Base-by-base conservation (phyloP, 2,329 filamentous ascomycete species). In the Aureobasidium subglaciale region DNA sequence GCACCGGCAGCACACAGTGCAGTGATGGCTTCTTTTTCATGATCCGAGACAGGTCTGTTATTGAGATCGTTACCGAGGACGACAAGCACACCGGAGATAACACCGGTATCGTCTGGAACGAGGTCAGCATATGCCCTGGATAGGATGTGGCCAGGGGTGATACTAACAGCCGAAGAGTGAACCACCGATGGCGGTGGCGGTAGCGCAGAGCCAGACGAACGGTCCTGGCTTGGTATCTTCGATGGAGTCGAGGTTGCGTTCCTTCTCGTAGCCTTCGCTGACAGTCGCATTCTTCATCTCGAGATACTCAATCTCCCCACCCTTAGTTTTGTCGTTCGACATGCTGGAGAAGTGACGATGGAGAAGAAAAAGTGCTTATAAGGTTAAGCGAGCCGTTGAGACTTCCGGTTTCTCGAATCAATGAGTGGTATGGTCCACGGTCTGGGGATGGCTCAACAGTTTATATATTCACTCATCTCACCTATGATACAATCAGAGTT, bases 201-300 rank as follows among this genome's bases (percentile, higher is more conserved):
- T 53, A 11, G 61, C 59, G 9, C 62, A 61, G 10, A 64, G 59
- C 62, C 62, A 64, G 18, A 63, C 61, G 42, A 62, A 64, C 53
- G 58, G 58, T 45, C 55, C 52, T 13, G 58, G 43, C 5, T 59
- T 53, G 37, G 62, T 64, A 20, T 64, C 52, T 41, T 64, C 63
- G 40, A 64, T 64, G 27, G 55, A 46, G 41, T 60, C 58, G 27
- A 58, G 37, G 29, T 56, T 45, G 34, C 37, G 27, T 20, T 32
- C 58, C 18, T 55, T 41, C 9, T 56, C 56, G n/a, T 40, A 45
- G 24, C 42, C 34, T 18, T 58, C 53, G 30, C 48, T 59, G 5
- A 46, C 40, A 8, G 34, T 45, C 15, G 38, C 41, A 18, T 32
- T 49, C 32, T 34, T 38, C 43, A 56, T 56, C 18, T 58, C 56